These are phyloP conservation scores for Marsdenia floribunda DNA, from an alignment of 257 asterid genomes.

Conservation along the genomic window DNA sequence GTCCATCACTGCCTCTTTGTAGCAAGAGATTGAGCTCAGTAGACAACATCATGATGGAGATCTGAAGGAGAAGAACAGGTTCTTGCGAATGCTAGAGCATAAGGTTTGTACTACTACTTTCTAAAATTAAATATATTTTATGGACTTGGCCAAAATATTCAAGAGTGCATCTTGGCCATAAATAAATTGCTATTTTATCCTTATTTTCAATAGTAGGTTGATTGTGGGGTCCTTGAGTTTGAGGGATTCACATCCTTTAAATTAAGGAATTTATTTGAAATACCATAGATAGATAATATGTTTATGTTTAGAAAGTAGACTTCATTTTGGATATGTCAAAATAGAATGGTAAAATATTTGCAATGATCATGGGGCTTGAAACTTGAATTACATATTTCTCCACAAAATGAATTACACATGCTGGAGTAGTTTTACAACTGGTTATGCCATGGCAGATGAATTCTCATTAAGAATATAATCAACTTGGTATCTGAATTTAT, in stretches of 20 bases:
- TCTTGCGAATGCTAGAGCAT: constrained; percentile 20
- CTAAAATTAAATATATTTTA: not conserved
- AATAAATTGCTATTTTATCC: not conserved
- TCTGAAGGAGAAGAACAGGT: constrained; percentile 28
- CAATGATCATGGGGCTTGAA: not conserved
- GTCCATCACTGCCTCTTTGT: not conserved
- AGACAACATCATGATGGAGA: constrained; percentile 27
- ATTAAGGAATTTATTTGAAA: not conserved
- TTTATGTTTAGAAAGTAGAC: not conserved
- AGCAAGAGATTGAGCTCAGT: constrained; percentile 30
- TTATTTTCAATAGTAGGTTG: not conserved
- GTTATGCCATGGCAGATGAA: not conserved
- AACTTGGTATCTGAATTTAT: not conserved
- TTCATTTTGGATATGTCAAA: not conserved
- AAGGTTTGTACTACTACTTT: constrained; percentile 12
- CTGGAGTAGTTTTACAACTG: not conserved
- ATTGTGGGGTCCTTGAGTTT: not conserved
- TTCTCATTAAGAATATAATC: not conserved
- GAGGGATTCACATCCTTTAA: not conserved
- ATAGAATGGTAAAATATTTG: not conserved
- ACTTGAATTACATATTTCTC: not conserved
- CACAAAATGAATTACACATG: not conserved
- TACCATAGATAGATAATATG: not conserved
- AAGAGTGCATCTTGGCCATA: not conserved
- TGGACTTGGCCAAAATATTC: not conserved